phyloP scores from a whole-genome alignment of 805 yeast genomes.

The Candida manassasensis region DNA sequence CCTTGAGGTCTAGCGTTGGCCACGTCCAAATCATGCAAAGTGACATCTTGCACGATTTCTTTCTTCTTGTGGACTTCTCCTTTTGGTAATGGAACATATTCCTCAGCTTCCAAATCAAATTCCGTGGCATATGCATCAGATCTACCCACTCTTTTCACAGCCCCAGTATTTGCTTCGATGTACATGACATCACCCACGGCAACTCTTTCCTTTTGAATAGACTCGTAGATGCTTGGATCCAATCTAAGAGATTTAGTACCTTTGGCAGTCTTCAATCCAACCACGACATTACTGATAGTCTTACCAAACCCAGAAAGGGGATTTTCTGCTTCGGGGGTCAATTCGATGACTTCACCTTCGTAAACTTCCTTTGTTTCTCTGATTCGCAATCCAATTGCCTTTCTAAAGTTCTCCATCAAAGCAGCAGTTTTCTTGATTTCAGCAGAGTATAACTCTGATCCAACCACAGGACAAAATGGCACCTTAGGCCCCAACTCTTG shows the following conservation, averaged over 20 bases:
- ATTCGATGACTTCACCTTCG: slow-evolving; percentile 96
- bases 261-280: slow-evolving; percentile 87
- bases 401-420: slow-evolving; percentile 91
- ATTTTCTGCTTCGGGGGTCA: slow-evolving; percentile 93
- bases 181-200: slow-evolving; percentile 95
- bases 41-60: slow-evolving; percentile 95
- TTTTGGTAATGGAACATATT: slow-evolving; percentile 96
- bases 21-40: slow-evolving; percentile 92
- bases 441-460: slow-evolving; percentile 89
- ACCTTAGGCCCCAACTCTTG: slow-evolving; percentile 96
- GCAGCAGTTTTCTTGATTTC: slow-evolving; percentile 97
- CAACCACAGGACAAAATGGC: slow-evolving; percentile 96
- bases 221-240: slow-evolving; percentile 89
- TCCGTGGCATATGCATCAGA: slow-evolving; percentile 99
- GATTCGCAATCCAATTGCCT: slow-evolving; percentile 93
- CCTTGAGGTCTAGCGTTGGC: slow-evolving; percentile 96
- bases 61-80: slow-evolving; percentile 98
- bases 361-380: slow-evolving; percentile 97
- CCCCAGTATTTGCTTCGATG: slow-evolving; percentile 96
- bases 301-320: slow-evolving; percentile 98
- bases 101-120: slow-evolving; percentile 97
- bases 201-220: slow-evolving; percentile 91
- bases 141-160: slow-evolving; percentile 94
- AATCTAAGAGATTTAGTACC: slow-evolving; percentile 86
- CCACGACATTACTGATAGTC: slow-evolving; percentile 89